Conservation (phyloP, 495 filamentous ascomycete species). For the Xylaria sp. region DNA sequence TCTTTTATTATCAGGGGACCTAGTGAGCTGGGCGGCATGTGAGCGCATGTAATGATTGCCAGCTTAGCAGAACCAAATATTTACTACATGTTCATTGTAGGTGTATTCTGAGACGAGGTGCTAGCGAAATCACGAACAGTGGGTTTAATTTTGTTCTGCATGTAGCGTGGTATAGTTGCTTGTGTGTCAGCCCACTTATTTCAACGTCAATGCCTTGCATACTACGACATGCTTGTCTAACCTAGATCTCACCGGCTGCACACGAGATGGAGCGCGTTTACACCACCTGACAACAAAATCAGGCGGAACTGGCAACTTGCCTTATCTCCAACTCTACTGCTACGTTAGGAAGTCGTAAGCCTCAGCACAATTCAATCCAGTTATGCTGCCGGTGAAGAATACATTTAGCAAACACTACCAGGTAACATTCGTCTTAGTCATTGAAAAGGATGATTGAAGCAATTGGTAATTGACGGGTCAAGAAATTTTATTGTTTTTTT, state of each 20-base stretch:
- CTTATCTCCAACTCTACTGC: not conserved
- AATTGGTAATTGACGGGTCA: not conserved
- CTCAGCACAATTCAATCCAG: not conserved
- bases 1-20: not conserved
- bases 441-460: not conserved
- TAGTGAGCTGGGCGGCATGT: not conserved
- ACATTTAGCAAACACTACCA: not conserved
- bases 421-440: not conserved
- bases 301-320: not conserved
- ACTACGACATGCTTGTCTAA: not conserved
- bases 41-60: constrained; percentile 12
- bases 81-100: not conserved
- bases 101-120: not conserved
- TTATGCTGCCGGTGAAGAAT: not conserved
- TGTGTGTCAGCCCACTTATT: constrained; percentile 9
- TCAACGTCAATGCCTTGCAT: constrained; percentile 17
- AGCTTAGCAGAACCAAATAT: constrained; percentile 24
- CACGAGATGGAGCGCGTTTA: not conserved
- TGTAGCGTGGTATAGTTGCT: not conserved
- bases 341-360: not conserved
- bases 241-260: constrained; percentile 6
- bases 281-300: constrained; percentile 11
- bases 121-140: not conserved
- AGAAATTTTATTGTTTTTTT: constrained; percentile 39
- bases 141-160: not conserved